Evolutionary conservation across 2,329 filamentous ascomycete species (phyloP).

Genomic region (Lasiodiplodia citricola): DNA sequence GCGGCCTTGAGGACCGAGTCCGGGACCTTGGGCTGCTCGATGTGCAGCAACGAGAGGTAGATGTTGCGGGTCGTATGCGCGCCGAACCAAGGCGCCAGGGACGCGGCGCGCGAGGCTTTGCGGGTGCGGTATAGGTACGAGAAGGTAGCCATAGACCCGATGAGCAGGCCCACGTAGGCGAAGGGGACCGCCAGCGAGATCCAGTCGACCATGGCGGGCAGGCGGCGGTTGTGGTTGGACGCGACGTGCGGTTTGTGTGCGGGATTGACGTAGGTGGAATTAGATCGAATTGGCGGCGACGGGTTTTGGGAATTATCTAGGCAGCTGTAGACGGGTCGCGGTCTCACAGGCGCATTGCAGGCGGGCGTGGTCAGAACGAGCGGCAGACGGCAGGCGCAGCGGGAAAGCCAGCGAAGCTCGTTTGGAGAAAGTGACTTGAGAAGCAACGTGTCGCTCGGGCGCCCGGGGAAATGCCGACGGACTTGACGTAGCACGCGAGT

Average conservation of each 20-base stretch:
- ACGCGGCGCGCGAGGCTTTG: slow-evolving; percentile 79
- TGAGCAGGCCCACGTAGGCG: slow-evolving; percentile 85
- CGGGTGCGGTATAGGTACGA: slow-evolving; percentile 91
- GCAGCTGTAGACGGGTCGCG: neutral
- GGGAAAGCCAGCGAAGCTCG: neutral
- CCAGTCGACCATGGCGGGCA: slow-evolving; percentile 69
- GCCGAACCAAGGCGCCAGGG: slow-evolving; percentile 92
- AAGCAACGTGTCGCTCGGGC: slow-evolving; percentile 22
- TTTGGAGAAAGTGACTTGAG: neutral
- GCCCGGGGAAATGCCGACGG: neutral
- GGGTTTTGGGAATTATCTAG: neutral
- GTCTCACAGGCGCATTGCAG: slow-evolving; percentile 21
- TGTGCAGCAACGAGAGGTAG: slow-evolving; percentile 89
- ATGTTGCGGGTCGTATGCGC: slow-evolving; percentile 90
- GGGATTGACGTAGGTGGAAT: neutral
- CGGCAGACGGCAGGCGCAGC: slow-evolving; percentile 12
- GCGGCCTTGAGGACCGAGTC: slow-evolving; percentile 88
- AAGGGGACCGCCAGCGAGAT: slow-evolving; percentile 83
- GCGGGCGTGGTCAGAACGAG: slow-evolving; percentile 4
- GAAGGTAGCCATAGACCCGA: slow-evolving; percentile 89
- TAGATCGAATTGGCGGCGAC: neutral
- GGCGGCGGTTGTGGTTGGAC: neutral
- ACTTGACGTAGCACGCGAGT: slow-evolving; percentile 26
- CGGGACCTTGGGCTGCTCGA: slow-evolving; percentile 72
- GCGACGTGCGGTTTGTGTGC: neutral